Base-by-base conservation (phyloP, 116 monocot species). In the Dioscorea cayenensis region DNA sequence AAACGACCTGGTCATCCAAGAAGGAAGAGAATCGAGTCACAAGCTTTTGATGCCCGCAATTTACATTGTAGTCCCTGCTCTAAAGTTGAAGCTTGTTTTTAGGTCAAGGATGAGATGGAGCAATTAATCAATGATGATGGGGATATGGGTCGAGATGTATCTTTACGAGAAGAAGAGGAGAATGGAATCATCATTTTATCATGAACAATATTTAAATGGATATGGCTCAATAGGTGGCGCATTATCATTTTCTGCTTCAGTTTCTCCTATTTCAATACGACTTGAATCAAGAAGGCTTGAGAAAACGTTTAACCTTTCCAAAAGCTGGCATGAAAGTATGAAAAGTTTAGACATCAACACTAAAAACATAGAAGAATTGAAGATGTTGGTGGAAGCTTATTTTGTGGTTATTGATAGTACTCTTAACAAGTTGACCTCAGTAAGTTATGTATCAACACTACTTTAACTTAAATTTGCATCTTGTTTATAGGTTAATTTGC, bases 141-240 rank as follows among this genome's bases (percentile, higher is more conserved):
- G 62, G 93, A 99, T 75, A 99, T 99, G 97, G 97, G 94, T 22
- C n/a, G 97, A 99, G 80, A 99, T 99, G 97, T 93, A 99, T 77
- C 85, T n/a, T 99, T 12, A 93, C 93, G 97, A 93, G 73, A 99
- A 99, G 83, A 99, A 91, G 51, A 79, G 70, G 66, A 71, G 83
- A 32, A 76, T 86, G 81, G 97, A 94, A 85, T 16, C 73, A 51
- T 85, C 89, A 58, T 80, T 89, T 51, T 85, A 73, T 75, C 87
- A 84, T 17, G 92, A 92, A 22, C 86, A 82, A 63, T 80, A 90
- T 69, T 67, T 88, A 37, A 50, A 75, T 49, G 84, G 79, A 55
- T 85, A 74, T 68, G 77, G 59, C 72, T 81, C 83, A 72, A 49
- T 49, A 36, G 93, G 86, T 48, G 73, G 71, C 63, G 84, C 71